A percentile compares a stretch with the other conserved stretches of the same genome.
phyloP scores from a whole-genome alignment of 1,284 basidiomycete genomes.

The Cryptococcus sp. region DNA sequence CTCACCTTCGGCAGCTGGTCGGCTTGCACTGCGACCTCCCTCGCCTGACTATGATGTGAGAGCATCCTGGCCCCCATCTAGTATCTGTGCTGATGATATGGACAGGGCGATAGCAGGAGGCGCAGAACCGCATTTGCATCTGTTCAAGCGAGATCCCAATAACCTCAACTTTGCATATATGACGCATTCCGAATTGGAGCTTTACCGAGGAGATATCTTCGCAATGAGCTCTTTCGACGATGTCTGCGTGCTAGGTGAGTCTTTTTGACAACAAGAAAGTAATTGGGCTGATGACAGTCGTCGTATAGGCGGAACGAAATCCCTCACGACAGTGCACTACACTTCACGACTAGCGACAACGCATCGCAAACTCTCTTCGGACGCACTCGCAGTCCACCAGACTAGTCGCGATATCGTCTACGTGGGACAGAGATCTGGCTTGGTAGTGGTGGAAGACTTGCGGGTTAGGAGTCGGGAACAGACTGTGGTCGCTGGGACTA shows the following conservation, averaged over 20 bases:
- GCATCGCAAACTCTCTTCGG: constrained; percentile 28
- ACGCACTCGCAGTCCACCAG: constrained; percentile 40
- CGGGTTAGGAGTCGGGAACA: constrained; percentile 13
- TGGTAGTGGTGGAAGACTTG: constrained; percentile 36
- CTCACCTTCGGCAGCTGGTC: constrained; percentile 21
- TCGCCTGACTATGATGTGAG: constrained; percentile 39
- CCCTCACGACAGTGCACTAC: constrained; percentile 22
- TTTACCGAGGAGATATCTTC: constrained; percentile 36
- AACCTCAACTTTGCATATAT: constrained; percentile 24
- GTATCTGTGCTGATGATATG: background rate
- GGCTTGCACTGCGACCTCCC: constrained; percentile 38
- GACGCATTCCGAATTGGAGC: constrained; percentile 28
- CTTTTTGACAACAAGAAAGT: background rate
- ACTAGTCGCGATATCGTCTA: constrained; percentile 29
- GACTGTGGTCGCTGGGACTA: constrained; percentile 19
- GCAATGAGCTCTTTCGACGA: constrained; percentile 38
- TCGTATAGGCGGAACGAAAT: constrained; percentile 19
- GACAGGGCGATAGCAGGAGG: constrained; percentile 34
- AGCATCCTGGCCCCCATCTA: constrained; percentile 1
- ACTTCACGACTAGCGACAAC: constrained; percentile 10
- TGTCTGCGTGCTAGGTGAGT: constrained; percentile 34
- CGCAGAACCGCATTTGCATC: constrained; percentile 40
- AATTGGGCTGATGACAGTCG: background rate
- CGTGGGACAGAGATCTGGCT: constrained; percentile 33
- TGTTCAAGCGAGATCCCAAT: constrained; percentile 31